These are phyloP conservation scores for Eucalyptus dawsonii DNA, from an alignment of 345 rosid genomes.

Conservation along the genomic window DNA sequence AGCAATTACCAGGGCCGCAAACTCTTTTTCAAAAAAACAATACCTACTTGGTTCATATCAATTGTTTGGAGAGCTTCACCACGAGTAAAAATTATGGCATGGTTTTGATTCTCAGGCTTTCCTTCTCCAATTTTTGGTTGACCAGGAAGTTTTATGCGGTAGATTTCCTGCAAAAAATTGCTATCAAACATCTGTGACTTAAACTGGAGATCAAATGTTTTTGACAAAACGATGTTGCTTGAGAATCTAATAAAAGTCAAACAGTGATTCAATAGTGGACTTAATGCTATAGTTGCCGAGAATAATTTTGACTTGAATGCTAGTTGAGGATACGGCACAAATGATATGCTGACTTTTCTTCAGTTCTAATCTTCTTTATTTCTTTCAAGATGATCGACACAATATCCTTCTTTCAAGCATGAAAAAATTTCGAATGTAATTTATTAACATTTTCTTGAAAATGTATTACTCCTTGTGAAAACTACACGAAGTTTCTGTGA, in stretches of 20 bases:
- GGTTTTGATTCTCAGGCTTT: constrained; percentile 97
- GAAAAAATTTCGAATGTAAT: neutral
- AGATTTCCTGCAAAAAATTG: constrained; percentile 45
- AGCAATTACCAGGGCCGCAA: neutral
- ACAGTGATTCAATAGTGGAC: neutral
- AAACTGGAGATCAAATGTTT: neutral
- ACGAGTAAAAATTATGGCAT: constrained; percentile 82
- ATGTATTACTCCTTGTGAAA: neutral
- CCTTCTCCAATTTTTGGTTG: constrained; percentile 94
- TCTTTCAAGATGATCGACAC: neutral
- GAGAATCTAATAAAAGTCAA: neutral
- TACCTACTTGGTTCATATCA: constrained; percentile 89
- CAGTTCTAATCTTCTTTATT: neutral
- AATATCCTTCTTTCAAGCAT: neutral
- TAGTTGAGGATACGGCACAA: neutral
- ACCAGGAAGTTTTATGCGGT: constrained; percentile 92
- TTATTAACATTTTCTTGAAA: neutral
- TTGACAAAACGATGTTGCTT: neutral
- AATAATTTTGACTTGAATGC: neutral
- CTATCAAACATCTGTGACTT: neutral
- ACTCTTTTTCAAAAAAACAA: neutral
- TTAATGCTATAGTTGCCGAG: neutral
- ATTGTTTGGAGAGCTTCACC: constrained; percentile 96
- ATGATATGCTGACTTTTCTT: neutral
- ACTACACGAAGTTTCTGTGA: neutral